Evolutionary conservation across 805 yeast genomes (phyloP), one percentile per base, ranked within the genome.

Genomic region (Priceomyces carsonii): DNA sequence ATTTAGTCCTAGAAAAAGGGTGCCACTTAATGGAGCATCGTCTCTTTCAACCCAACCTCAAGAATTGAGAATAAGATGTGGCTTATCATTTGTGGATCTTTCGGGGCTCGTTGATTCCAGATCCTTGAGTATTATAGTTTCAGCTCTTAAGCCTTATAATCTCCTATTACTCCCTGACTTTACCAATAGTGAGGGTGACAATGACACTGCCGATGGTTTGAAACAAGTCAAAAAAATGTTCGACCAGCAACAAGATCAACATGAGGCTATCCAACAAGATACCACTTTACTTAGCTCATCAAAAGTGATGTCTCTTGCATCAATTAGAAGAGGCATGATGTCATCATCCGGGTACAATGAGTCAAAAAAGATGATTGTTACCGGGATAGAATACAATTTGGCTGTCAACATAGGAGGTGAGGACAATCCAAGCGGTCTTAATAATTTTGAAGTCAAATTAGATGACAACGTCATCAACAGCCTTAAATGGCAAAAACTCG

Each of bases 81-180:
- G 81, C 1, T 59, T 90, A 6, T 75, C 85, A 2, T 88, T 68
- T 53, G 76, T 91, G 37, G 97, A 91, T 54, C 67, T 90, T 29
- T 77, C 89, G 10, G 96, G 96, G 14, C 61, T 84, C 13, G 91
- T 87, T 0, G 97, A 93, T 53, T 66, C 82, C 43, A 72, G 96
- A 43, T 91, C 99, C 0, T 62, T 87, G 38, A 72, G 80, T 29
- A 78, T 86, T 58, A 85, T 90, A 36, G 69, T 88, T 27, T 86
- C 93, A 15, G 73, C 83, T 2, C 62, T 93, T 35, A 85, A 85
- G 49, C 96, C 98, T 4, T 74, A 79, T 33, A 81, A 81, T 45
- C 67, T 90, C 30, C 63, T 91, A 8, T 56, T 84, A 17, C 57
- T 77, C 3, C 73, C 79, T 15, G 81, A 75, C 41, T 43, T 61